phyloP scores from a whole-genome alignment of 164 flowering plant species.

The Piper betle region DNA sequence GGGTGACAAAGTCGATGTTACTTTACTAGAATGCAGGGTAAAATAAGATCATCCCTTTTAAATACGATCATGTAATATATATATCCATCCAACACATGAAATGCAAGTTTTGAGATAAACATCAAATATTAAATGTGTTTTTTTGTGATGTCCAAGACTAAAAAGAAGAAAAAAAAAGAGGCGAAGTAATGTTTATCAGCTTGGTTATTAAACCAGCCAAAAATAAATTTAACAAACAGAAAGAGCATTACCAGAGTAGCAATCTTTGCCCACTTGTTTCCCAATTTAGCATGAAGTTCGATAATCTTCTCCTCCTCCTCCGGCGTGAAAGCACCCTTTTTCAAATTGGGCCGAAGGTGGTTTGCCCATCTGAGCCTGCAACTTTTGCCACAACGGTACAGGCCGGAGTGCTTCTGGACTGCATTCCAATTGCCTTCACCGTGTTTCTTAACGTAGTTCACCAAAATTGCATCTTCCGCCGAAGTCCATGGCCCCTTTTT shows the following conservation, averaged over 20 bases:
- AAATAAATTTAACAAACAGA: neutral
- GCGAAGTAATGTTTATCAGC: no score
- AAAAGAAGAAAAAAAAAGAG: no score
- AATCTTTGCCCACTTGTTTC: constrained; percentile 92
- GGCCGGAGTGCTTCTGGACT: constrained; percentile 73
- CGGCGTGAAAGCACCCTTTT: constrained; percentile 67
- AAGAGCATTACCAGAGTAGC: constrained; percentile 54
- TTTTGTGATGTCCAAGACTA: no score
- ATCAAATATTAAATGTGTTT: no score
- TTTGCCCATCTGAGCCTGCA: constrained; percentile 87
- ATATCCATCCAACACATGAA: no score
- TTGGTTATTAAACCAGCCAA: no score
- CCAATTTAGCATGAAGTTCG: constrained; percentile 79
- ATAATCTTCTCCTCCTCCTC: constrained; percentile 62
- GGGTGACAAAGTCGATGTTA: no score
- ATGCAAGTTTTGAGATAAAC: no score
- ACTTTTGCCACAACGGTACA: constrained; percentile 81
- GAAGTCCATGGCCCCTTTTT: constrained; percentile 94
- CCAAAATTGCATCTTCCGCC: constrained; percentile 70
- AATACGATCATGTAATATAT: no score
- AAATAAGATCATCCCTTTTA: no score
- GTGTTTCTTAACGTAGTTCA: constrained; percentile 68
- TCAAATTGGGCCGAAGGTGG: constrained; percentile 76
- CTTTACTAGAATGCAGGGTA: no score
- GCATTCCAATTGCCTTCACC: constrained; percentile 95